Base-by-base conservation (phyloP, 805 yeast species). In the Lipomyces spencermartinsiae region DNA sequence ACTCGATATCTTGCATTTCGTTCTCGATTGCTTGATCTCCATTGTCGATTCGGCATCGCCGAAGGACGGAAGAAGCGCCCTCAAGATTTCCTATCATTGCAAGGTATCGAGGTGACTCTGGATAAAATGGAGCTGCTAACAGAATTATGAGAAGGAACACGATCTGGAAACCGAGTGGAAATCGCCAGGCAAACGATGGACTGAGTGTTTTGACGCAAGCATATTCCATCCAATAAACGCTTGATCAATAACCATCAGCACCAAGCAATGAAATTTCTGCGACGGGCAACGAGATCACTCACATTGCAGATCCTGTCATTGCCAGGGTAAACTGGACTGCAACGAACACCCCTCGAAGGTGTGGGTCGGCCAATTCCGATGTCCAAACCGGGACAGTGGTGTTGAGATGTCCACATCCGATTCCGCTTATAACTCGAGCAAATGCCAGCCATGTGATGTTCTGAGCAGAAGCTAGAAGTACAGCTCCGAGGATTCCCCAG, bases 51-150 rank as follows among this genome's bases (percentile, higher is more conserved):
- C 29, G 87, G 80, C 85, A 93, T 71, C 97, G 61, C 93, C 86
- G 78, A 97, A 62, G 54, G 29, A 37, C 71, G 63, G 55, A 49
- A 51, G 29, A 63, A 43, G 93, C 94, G 60, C 83, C 81, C 22
- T 84, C 87, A 62, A 85, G 75, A 37, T 84, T 78, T 69, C 85
- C 86, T 69, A 86, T 85, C 57, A 85, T 85, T 25, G 90, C 88
- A 69, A 80, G 85, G 79, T 80, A 91, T 74, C 97, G 83, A 39
- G 97, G 96, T 56, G 90, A 87, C 79, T 57, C 90, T 0, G 98
- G 98, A 35, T 93, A 79, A 57, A 87, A 85, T 51, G 86, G 75
- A 54, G 81, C 74, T 37, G 83, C 80, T 29, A 58, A 82, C 10
- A 92, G 89, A 33, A 89, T 77, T 59, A 89, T 75, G 51, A 89